Conservation (phyloP, 2,329 filamentous ascomycete species). For the Escovopsis sp. region DNA sequence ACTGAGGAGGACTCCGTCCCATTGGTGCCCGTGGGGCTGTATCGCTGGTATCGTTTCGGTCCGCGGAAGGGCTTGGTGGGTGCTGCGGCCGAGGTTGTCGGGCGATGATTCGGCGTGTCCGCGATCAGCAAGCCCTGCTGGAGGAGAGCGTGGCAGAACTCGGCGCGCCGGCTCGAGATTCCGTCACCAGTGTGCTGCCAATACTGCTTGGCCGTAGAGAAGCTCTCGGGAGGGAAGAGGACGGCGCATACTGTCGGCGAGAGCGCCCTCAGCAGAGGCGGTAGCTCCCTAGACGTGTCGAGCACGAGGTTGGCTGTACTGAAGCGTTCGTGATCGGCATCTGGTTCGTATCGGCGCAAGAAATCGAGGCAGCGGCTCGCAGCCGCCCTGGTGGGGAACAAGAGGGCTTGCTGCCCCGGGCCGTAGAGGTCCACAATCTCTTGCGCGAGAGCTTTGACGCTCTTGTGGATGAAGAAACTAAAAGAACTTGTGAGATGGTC, state of each 20-base stretch:
- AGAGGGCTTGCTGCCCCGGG: conserved; percentile 53
- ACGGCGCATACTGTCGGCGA: conserved; percentile 50
- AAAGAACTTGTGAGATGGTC: conserved; percentile 1
- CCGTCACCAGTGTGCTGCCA: conserved; percentile 97
- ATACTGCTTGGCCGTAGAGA: conserved; percentile 71
- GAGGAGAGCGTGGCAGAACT: conserved; percentile 71
- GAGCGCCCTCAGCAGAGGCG: conserved; percentile 38
- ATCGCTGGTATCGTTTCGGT: conserved; percentile 64
- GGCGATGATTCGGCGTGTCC: conserved; percentile 13
- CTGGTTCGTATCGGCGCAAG: conserved; percentile 44
- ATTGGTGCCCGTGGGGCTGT: conserved; percentile 24
- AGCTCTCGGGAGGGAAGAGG: conserved; percentile 53
- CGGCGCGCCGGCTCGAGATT: conserved; percentile 76
- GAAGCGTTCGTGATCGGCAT: conserved; percentile 33
- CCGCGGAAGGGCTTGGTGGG: conserved; percentile 43
- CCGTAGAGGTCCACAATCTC: conserved; percentile 54
- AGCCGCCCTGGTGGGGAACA: conserved; percentile 60
- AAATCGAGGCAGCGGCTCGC: conserved; percentile 67
- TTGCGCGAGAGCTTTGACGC: conserved; percentile 57
- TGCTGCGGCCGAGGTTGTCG: conserved; percentile 7
- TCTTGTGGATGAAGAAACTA: conserved; percentile 84
- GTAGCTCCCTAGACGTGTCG: conserved; percentile 35
- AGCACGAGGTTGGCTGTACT: conserved; percentile 49
- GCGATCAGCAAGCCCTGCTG: conserved; percentile 46
- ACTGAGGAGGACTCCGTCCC: background rate